These are phyloP conservation scores for Pezicula rhizophila DNA, from an alignment of 2,329 filamentous ascomycete genomes.

Conservation along the genomic window DNA sequence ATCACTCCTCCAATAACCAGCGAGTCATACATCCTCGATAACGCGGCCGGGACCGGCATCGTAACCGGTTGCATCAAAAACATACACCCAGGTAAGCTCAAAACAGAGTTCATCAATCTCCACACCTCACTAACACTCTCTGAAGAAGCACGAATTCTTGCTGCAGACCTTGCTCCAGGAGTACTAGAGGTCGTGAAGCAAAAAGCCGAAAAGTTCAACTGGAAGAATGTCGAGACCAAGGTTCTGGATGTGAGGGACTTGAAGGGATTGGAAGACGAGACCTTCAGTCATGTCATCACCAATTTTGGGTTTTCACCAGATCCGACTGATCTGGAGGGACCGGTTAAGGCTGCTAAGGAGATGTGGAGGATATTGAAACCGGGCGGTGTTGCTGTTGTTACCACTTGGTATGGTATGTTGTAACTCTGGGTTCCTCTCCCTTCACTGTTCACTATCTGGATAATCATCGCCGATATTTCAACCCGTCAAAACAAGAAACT, in stretches of 20 bases:
- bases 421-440: neutral
- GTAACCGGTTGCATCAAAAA: conserved; percentile 86
- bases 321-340: conserved; percentile 56
- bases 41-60: conserved; percentile 91
- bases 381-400: conserved; percentile 57
- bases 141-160: conserved; percentile 63
- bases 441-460: neutral
- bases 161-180: conserved; percentile 87
- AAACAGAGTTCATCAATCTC: no score
- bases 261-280: conserved; percentile 78
- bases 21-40: conserved; percentile 65
- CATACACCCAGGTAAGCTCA: conserved; percentile 52
- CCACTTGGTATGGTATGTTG: conserved; percentile 9
- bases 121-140: no score
- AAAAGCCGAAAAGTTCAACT: conserved; percentile 51
- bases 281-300: conserved; percentile 89
- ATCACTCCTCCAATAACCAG: conserved; percentile 2
- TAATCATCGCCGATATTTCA: neutral
- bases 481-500: no score
- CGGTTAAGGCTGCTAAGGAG: conserved; percentile 66
- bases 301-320: conserved; percentile 55
- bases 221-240: conserved; percentile 73
- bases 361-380: conserved; percentile 84
- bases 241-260: conserved; percentile 56
- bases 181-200: conserved; percentile 56